Evolutionary conservation across 1,284 basidiomycete species (phyloP), one percentile per base, ranked within the genome.

Genomic region (Cryptococcus sp.): DNA sequence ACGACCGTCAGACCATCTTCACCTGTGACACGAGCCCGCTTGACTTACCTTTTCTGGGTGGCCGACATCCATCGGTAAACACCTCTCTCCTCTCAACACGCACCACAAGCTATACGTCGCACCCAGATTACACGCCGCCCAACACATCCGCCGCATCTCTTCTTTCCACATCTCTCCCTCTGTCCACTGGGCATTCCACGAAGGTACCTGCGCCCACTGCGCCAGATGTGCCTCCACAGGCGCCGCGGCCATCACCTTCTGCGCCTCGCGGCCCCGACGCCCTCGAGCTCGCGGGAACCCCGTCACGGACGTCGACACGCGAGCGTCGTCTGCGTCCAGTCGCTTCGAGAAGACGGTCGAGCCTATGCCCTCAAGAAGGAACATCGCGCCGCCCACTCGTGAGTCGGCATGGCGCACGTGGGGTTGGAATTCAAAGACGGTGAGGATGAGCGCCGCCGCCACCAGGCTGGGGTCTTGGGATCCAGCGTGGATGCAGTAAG

Each of bases 371-470:
- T 70, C 66, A 35, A 67, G 55, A 18, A 59, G 56, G 4, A 57
- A 40, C 8, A 69, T 43, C 0, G 68, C 62, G 13, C 56, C 59
- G 2, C 55, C 56, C 0, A 57, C 56, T 2, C 68, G 62, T 1
- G 59, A 56, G 16, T 47, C 46, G 21, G 61, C 60, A 36, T 72
- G 67, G 2, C 57, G 39, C 3, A 62, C 46, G 47, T 72, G 67
- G 0, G 70, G 70, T 42, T 63, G 64, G n/a, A 65, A 59, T 52
- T 72, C 70, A 49, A 70, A 70, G 3, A 59, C 57, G 21, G 60
- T 62, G 33, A 72, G 48, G 4, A 72, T 53, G 15, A 72, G 45
- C 0, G 67, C 61, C 3, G 68, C 66, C 43, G 70, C 67, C 4
- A 61, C 65, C 36, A 70, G 55, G 0, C 56, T 60, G 0, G 61